A percentile compares a stretch with the other conserved stretches of the same genome.
Conservation (phyloP, 2,329 filamentous ascomycete genomes). For the Sporothrix phasma region DNA sequence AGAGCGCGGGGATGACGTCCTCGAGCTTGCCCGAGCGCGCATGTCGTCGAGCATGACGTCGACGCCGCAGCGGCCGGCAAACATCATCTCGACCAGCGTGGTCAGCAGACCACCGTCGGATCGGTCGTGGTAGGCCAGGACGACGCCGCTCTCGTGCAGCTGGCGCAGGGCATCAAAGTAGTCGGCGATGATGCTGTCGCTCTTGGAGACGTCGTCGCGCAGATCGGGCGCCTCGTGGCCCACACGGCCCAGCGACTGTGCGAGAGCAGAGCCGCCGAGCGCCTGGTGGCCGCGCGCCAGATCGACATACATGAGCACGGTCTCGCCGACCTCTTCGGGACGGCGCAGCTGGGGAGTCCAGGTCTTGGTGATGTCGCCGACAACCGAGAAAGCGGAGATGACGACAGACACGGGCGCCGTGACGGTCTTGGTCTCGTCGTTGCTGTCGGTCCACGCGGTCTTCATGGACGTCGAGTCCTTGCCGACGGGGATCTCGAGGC, state of each 20-base stretch:
- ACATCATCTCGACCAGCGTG: conserved; percentile 94
- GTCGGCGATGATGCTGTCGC: conserved; percentile 42
- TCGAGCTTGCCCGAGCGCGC: conserved; percentile 51
- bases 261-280: conserved; percentile 82
- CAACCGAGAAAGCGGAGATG: conserved; percentile 81
- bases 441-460: conserved; percentile 72
- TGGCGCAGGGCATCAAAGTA: conserved; percentile 78
- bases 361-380: conserved; percentile 71
- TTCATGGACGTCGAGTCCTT: conserved; percentile 99
- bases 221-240: conserved; percentile 82
- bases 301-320: conserved; percentile 82
- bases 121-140: conserved; percentile 89
- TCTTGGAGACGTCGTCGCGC: conserved; percentile 41
- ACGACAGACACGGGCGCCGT: conserved; percentile 86
- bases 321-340: conserved; percentile 79
- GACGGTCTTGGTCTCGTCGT: conserved; percentile 57
- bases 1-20: conserved; percentile 65
- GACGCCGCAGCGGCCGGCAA: conserved; percentile 82
- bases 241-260: conserved; percentile 78
- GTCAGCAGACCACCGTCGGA: conserved; percentile 90
- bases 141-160: conserved; percentile 49
- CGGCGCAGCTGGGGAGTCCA: conserved; percentile 88
- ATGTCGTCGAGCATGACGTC: conserved; percentile 75
- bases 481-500: conserved; percentile 87
- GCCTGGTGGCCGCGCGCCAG: conserved; percentile 71